Evolutionary conservation across 345 rosid species (phyloP), one percentile per base, ranked within the genome.

Genomic region (Limnanthes douglasii): DNA sequence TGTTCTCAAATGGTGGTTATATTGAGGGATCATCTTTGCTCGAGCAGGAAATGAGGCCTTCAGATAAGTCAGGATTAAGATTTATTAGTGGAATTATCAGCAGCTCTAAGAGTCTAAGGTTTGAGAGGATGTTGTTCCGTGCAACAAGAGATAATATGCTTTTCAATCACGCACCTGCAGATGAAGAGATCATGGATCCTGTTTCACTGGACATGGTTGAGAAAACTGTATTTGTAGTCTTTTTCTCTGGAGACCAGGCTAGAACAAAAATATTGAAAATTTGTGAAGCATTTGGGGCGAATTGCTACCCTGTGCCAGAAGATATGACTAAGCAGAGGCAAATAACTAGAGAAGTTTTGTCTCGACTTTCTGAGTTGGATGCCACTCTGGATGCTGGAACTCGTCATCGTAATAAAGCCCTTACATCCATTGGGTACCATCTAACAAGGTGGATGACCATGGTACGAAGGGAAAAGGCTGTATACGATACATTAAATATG

Each of bases 131-230:
- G 81, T 44, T 88, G 52, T 88, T 88, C 62, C 93, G 95, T 54
- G 79, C 95, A 46, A 88, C 95, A 43, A 83, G 97, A 64, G 97
- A 95, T 56, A 88, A 88, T 63, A 76, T 88, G 94, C 94, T 88
- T 62, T 88, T 88, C 65, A 83, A 79, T 57, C 94, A 77, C 59
- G 70, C 94, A 21, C 64, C 74, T n/a, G 84, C 92, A 34, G 81
- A 61, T 61, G 97, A 83, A 63, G 90, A 66, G 50, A 72, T 79
- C 66, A 50, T 73, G 86, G 95, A 88, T 66, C 97, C 93, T 54
- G 62, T 73, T 51, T 65, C 95, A 24, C 37, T 65, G 39, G 95
- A 88, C 64, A 77, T 62, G 95, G 77, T 83, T 48, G 75, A 77
- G 62, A 88, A 88, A 54, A 62, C 70, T 38, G 78, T 88, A 31